Percentiles rank a stretch among this genome's conserved stretches.
These are phyloP conservation scores for Fusarium scirpi DNA, from an alignment of 2,329 filamentous ascomycete genomes.

Conservation along the genomic window DNA sequence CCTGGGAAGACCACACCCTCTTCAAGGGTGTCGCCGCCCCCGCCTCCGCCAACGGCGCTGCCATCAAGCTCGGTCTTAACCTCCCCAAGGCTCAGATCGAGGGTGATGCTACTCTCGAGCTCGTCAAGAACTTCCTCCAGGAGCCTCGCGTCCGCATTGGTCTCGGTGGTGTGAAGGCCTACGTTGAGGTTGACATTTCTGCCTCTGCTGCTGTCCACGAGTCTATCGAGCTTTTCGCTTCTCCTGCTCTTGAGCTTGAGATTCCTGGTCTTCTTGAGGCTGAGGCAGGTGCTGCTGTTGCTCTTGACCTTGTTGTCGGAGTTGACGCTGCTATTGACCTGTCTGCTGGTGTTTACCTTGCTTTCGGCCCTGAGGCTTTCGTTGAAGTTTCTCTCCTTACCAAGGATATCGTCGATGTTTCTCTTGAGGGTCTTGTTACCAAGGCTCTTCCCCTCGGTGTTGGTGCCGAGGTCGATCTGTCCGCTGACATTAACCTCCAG, in stretches of 20 bases:
- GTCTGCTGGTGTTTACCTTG: constrained; percentile 59
- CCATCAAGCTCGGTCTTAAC: constrained; percentile 42
- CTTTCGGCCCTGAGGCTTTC: constrained; percentile 59
- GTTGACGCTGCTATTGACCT: constrained; percentile 63
- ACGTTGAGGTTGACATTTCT: constrained; percentile 61
- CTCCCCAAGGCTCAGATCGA: constrained; percentile 56
- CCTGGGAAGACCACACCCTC: constrained; percentile 32
- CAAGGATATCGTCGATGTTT: constrained; percentile 54
- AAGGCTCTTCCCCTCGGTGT: constrained; percentile 45
- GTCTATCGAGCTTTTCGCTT: constrained; percentile 62
- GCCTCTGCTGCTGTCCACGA: constrained; percentile 61
- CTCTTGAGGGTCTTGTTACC: constrained; percentile 54
- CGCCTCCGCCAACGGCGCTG: constrained; percentile 33
- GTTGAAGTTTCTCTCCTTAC: constrained; percentile 57
- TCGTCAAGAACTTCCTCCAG: constrained; percentile 56
- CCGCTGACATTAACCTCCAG: constrained; percentile 60
- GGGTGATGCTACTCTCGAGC: constrained; percentile 59
- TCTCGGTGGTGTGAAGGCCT: constrained; percentile 64
- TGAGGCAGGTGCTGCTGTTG: constrained; percentile 60
- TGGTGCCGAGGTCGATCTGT: constrained; percentile 47
- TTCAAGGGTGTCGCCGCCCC: constrained; percentile 37
- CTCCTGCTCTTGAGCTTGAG: constrained; percentile 53
- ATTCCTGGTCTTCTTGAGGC: constrained; percentile 54
- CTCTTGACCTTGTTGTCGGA: constrained; percentile 64
- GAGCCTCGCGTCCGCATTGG: constrained; percentile 58